A percentile compares a stretch with the other conserved stretches of the same genome.
Conservation (phyloP, 1,284 basidiomycete genomes). For the Gymnopus androsaceus region DNA sequence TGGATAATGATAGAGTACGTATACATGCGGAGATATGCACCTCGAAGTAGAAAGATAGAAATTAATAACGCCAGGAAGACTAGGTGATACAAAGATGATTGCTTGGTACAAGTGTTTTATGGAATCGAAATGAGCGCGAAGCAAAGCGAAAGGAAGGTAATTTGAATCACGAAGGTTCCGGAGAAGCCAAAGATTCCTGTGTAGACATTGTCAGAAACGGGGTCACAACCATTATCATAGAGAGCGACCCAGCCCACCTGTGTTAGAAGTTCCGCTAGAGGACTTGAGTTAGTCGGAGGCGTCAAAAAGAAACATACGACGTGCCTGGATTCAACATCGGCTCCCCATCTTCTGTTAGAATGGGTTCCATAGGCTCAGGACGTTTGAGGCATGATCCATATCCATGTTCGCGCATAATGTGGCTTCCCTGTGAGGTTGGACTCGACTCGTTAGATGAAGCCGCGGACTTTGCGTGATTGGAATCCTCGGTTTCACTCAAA, state of each 20-base stretch:
- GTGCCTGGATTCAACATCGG: conserved; percentile 68
- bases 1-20: no score
- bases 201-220: conserved; percentile 3
- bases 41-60: no score
- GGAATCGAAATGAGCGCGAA: no score
- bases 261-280: conserved; percentile 59
- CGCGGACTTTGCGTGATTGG: not conserved
- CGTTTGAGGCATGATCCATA: conserved; percentile 31
- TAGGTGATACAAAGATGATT: no score
- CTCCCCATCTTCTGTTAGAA: conserved; percentile 62
- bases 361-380: conserved; percentile 48
- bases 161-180: conserved; percentile 46
- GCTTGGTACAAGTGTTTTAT: no score
- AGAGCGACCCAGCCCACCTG: conserved; percentile 43
- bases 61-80: no score
- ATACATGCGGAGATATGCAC: no score
- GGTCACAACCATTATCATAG: conserved; percentile 8
- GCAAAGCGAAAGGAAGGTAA: not conserved
- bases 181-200: conserved; percentile 64
- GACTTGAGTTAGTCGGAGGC: not conserved
- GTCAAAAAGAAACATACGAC: not conserved
- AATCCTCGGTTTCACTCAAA: not conserved
- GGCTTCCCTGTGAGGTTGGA: conserved; percentile 14
- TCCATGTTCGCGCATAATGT: conserved; percentile 22
- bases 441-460: not conserved